Conservation (phyloP, 2,329 filamentous ascomycete species). For the Bipolaris zeicola region DNA sequence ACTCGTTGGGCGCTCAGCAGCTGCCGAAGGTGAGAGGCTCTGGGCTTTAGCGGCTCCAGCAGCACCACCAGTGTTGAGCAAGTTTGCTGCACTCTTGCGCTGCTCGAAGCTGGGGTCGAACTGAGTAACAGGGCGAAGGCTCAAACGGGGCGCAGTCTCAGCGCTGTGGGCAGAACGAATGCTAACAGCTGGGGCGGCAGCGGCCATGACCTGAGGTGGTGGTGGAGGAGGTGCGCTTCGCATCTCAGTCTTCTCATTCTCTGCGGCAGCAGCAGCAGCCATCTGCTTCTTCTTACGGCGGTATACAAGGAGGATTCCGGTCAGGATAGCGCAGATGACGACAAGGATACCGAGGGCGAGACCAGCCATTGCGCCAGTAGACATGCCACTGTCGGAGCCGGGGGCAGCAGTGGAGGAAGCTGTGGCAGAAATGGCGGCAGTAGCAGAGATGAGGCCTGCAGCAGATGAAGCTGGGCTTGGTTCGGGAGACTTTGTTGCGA, state of each 20-base stretch:
- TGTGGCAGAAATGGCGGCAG: slow-evolving; percentile 34
- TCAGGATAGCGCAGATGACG: slow-evolving; percentile 67
- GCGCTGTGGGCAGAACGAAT: slow-evolving; percentile 53
- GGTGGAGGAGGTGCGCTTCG: slow-evolving; percentile 36
- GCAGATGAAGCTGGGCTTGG: slow-evolving; percentile 20
- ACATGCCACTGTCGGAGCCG: slow-evolving; percentile 48
- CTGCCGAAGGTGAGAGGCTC: slow-evolving; percentile 25
- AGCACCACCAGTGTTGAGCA: slow-evolving; percentile 38
- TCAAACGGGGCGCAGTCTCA: slow-evolving; percentile 75
- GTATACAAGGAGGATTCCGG: slow-evolving; percentile 74
- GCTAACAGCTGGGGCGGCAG: slow-evolving; percentile 38
- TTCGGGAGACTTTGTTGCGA: slow-evolving; percentile 38
- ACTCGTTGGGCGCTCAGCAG: slow-evolving; percentile 31
- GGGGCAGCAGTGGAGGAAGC: slow-evolving; percentile 23
- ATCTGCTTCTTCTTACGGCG: slow-evolving; percentile 71
- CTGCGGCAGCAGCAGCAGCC: slow-evolving; percentile 39
- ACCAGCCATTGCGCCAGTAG: slow-evolving; percentile 70
- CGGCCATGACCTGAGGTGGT: slow-evolving; percentile 28
- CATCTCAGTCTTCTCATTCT: slow-evolving; percentile 51
- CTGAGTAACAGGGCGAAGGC: slow-evolving; percentile 81
- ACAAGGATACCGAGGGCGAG: slow-evolving; percentile 82
- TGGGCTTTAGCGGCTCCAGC: slow-evolving; percentile 30
- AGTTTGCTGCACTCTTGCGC: slow-evolving; percentile 47
- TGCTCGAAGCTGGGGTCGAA: slow-evolving; percentile 72
- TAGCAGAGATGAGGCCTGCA: slow-evolving; percentile 27